Evolutionary conservation across 495 filamentous ascomycete species (phyloP).

Genomic region (Penicillium argentinense): DNA sequence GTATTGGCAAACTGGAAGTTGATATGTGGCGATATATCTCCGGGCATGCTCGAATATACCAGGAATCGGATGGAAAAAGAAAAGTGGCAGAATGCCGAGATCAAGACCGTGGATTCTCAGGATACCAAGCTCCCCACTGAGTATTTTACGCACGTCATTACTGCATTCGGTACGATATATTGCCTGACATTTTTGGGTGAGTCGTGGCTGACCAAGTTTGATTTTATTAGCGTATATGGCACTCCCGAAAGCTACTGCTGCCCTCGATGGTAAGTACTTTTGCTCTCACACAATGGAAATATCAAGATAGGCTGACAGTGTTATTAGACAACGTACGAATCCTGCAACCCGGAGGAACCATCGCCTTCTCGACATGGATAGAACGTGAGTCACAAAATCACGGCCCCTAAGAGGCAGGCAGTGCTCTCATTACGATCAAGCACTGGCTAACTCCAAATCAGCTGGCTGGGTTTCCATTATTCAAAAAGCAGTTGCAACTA

Average conservation of each 20-base stretch:
- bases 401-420: background rate
- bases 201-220: background rate
- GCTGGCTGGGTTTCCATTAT: slow-evolving; percentile 32
- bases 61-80: slow-evolving; percentile 24
- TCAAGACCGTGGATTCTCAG: slow-evolving; percentile 35
- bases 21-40: slow-evolving; percentile 39
- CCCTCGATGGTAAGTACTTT: slow-evolving; percentile 29
- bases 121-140: slow-evolving; percentile 26
- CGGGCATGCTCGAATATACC: slow-evolving; percentile 32
- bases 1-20: slow-evolving; percentile 26
- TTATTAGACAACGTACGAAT: slow-evolving; percentile 35
- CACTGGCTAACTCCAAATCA: slow-evolving; percentile 19
- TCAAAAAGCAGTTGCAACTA: slow-evolving; percentile 24
- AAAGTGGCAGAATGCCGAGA: slow-evolving; percentile 32
- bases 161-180: slow-evolving; percentile 34
- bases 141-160: slow-evolving; percentile 34
- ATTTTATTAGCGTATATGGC: slow-evolving; percentile 25
- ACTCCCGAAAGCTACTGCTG: slow-evolving; percentile 22
- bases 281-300: background rate
- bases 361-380: slow-evolving; percentile 39
- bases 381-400: slow-evolving; percentile 20
- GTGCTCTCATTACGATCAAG: background rate
- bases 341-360: slow-evolving; percentile 35
- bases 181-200: too few relatives aligned
- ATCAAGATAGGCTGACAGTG: background rate